Conservation (phyloP, 441 rosid genomes). For the Populus hybrid region DNA sequence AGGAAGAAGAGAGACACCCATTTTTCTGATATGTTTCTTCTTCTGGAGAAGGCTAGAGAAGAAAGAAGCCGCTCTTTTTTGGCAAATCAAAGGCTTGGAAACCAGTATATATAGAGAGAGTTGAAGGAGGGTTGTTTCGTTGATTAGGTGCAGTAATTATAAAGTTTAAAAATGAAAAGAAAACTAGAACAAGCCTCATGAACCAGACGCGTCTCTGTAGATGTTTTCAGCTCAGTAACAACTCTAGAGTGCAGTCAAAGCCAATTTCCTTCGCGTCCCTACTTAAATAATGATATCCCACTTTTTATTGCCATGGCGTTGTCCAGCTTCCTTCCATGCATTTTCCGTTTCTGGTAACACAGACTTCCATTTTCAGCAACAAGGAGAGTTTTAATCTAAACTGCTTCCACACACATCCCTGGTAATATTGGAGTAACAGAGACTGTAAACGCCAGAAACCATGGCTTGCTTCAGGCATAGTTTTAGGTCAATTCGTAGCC, state of each 20-base stretch:
- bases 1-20: slow-evolving; percentile 23
- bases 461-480: not conserved
- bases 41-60: not conserved
- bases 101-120: not conserved
- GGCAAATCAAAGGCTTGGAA: not conserved
- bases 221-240: slow-evolving; percentile 4
- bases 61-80: not conserved
- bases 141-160: not conserved
- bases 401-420: not conserved
- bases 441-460: not conserved
- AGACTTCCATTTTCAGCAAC: not conserved
- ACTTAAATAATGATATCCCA: not conserved
- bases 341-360: not conserved
- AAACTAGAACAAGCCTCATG: not conserved
- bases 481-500: not conserved
- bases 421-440: not conserved
- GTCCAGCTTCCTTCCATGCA: not conserved
- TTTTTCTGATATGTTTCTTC: slow-evolving; percentile 21
- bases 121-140: not conserved
- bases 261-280: slow-evolving; percentile 7
- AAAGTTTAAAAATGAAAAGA: not conserved
- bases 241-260: slow-evolving; percentile 26
- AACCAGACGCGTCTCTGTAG: not conserved
- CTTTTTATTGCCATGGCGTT: not conserved
- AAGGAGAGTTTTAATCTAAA: not conserved